Evolutionary conservation across 1,284 basidiomycete genomes (phyloP).

Genomic region (Garcileccinum viscosum): DNA sequence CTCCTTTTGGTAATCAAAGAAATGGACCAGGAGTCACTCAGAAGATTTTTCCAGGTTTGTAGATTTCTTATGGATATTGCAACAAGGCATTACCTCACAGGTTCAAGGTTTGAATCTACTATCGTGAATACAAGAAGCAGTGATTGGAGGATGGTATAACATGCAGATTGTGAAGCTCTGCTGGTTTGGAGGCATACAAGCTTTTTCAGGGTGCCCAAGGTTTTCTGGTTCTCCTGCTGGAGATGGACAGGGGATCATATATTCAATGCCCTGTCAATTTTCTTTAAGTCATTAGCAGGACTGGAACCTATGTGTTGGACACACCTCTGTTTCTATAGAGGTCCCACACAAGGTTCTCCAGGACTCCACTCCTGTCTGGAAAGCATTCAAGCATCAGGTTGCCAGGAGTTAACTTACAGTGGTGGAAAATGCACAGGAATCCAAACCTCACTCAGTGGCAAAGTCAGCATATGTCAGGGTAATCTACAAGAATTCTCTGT

Average conservation of each 20-base stretch:
- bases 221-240: constrained; percentile 8
- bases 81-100: background rate
- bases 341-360: background rate
- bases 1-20: background rate
- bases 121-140: background rate
- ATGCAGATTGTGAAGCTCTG: constrained; percentile 9
- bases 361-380: no score
- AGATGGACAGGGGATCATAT: background rate
- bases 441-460: background rate
- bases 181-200: constrained; percentile 9
- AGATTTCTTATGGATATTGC: constrained; percentile 2
- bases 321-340: constrained; percentile 5
- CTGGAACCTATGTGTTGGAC: background rate
- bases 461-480: background rate
- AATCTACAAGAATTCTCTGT: background rate
- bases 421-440: background rate
- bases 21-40: constrained; percentile 9
- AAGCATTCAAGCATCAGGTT: no score
- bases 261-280: constrained; percentile 8
- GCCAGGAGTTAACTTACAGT: no score
- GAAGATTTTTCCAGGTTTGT: constrained; percentile 7
- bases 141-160: constrained; percentile 1
- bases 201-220: background rate
- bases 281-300: constrained; percentile 7
- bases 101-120: background rate